Percentiles rank a stretch among this genome's conserved stretches.
These are phyloP conservation scores for Alternaria viburni DNA, from an alignment of 2,329 filamentous ascomycete species.

Conservation along the genomic window DNA sequence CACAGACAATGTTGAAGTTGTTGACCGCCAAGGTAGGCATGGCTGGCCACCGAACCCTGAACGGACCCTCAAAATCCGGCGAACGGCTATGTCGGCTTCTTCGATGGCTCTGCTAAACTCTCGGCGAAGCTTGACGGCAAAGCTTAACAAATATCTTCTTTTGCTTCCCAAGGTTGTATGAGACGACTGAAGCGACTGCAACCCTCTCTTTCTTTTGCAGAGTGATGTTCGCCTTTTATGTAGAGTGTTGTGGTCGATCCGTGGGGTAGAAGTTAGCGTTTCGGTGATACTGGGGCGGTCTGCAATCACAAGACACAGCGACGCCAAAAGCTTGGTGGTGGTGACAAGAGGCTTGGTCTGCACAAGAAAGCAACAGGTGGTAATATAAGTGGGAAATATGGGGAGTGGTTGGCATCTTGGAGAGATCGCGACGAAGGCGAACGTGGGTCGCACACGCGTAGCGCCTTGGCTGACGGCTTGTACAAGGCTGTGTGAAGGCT, in stretches of 20 bases:
- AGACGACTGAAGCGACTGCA: background rate
- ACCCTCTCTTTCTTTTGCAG: background rate
- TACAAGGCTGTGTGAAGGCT: constrained; percentile 4
- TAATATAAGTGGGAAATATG: background rate
- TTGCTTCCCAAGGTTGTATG: background rate
- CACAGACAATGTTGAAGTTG: constrained; percentile 85
- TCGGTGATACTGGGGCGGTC: background rate
- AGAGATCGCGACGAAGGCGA: constrained; percentile 3
- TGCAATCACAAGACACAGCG: background rate
- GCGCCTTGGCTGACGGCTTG: constrained; percentile 20
- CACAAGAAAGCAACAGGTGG: background rate
- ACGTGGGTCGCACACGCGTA: constrained; percentile 6
- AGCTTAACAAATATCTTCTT: background rate
- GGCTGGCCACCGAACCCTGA: background rate
- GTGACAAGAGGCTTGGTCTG: background rate
- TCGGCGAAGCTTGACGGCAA: constrained; percentile 13
- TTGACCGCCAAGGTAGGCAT: constrained; percentile 70
- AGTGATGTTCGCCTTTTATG: background rate
- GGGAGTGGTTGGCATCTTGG: background rate
- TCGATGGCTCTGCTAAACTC: background rate
- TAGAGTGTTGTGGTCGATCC: background rate
- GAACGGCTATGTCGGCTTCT: constrained; percentile 6
- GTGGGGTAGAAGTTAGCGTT: background rate
- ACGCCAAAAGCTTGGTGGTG: background rate
- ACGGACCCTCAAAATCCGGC: background rate